Percentiles rank a stretch among this genome's conserved stretches.
phyloP scores from a whole-genome alignment of 2,329 filamentous ascomycete genomes.

The Corynespora cassiicola region DNA sequence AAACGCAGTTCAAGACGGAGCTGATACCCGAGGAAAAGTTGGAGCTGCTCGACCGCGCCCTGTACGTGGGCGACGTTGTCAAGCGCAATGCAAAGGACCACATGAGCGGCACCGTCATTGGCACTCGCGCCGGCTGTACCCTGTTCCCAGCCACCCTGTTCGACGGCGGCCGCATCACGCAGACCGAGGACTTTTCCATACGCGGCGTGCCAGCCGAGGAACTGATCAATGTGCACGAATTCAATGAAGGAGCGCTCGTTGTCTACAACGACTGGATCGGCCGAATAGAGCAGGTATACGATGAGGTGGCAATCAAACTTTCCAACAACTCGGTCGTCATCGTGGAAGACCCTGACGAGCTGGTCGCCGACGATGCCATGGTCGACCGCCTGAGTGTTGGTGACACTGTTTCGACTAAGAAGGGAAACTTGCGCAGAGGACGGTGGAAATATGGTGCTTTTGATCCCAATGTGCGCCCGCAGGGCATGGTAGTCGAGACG shows the following conservation, averaged over 20 bases:
- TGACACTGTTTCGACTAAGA: constrained; percentile 59
- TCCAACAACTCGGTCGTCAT: constrained; percentile 62
- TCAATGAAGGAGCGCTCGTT: constrained; percentile 58
- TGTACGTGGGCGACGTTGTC: constrained; percentile 63
- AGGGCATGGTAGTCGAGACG: constrained; percentile 61
- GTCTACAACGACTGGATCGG: constrained; percentile 65
- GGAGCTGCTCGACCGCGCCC: constrained; percentile 59
- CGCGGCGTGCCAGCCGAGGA: constrained; percentile 53
- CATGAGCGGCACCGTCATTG: constrained; percentile 63
- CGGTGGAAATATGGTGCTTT: constrained; percentile 61
- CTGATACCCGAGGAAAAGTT: constrained; percentile 53
- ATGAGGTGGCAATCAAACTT: constrained; percentile 59
- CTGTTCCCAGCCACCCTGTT: constrained; percentile 45
- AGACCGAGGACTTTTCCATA: constrained; percentile 42
- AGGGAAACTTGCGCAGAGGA: constrained; percentile 58
- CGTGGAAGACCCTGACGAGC: constrained; percentile 54
- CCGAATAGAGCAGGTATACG: constrained; percentile 55
- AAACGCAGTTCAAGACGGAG: constrained; percentile 49
- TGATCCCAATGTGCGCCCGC: constrained; percentile 55
- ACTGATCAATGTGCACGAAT: constrained; percentile 53
- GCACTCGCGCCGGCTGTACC: constrained; percentile 53
- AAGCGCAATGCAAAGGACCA: constrained; percentile 56
- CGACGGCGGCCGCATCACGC: constrained; percentile 28
- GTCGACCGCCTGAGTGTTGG: constrained; percentile 52
- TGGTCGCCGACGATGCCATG: constrained; percentile 41